These are phyloP conservation scores for Fusarium protoensiforme DNA, from an alignment of 2,329 filamentous ascomycete genomes.

Conservation along the genomic window DNA sequence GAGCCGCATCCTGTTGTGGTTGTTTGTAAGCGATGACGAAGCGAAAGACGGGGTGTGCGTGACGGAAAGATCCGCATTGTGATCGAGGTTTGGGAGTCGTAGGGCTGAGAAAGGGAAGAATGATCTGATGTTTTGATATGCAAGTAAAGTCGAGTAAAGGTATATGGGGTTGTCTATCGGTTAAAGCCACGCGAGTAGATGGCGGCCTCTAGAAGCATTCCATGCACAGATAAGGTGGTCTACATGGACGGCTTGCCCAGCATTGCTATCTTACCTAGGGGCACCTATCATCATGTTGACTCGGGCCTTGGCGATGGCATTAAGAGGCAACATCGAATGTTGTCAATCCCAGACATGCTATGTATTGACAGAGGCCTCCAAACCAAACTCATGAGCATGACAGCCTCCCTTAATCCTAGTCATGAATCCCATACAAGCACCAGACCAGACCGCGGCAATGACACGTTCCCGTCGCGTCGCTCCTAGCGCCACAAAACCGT, in stretches of 20 bases:
- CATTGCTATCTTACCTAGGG: neutral
- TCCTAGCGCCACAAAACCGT: neutral
- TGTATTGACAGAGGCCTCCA: neutral
- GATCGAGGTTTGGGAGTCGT: neutral
- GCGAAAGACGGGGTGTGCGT: neutral
- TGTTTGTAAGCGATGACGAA: slow-evolving; percentile 32
- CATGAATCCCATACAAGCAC: neutral
- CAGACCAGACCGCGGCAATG: neutral
- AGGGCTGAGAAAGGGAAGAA: neutral
- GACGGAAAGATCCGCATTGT: slow-evolving; percentile 1
- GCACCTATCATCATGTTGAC: neutral
- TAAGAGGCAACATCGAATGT: neutral
- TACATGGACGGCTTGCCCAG: neutral
- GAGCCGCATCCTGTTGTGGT: neutral
- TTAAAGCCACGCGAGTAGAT: neutral
- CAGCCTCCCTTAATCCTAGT: neutral
- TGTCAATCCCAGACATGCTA: neutral
- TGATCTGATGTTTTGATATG: neutral
- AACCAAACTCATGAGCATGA: neutral
- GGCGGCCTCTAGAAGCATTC: neutral
- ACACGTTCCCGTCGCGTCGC: neutral
- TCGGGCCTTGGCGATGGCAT: neutral
- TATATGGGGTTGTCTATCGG: neutral
- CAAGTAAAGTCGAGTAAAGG: neutral
- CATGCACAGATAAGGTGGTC: neutral